These are phyloP conservation scores for Neonectria ditissima DNA, from an alignment of 2,329 filamentous ascomycete genomes.

Conservation along the genomic window DNA sequence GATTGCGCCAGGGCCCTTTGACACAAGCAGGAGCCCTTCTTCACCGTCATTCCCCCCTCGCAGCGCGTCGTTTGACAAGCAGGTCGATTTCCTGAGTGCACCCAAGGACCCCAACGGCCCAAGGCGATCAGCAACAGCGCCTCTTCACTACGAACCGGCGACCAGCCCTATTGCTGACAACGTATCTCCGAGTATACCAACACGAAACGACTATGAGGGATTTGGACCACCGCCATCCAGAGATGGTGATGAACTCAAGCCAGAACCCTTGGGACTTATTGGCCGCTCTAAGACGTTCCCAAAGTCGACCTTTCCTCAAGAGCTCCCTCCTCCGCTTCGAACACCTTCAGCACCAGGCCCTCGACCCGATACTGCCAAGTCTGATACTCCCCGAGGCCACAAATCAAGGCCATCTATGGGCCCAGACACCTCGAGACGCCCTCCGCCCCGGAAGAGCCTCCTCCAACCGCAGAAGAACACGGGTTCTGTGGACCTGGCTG, in stretches of 20 bases:
- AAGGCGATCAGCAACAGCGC: slow-evolving; percentile 23
- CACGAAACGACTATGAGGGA: slow-evolving; percentile 68
- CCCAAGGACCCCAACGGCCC: slow-evolving; percentile 22
- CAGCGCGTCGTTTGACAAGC: slow-evolving; percentile 43
- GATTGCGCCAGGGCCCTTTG: slow-evolving; percentile 76
- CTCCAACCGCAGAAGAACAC: slow-evolving; percentile 56
- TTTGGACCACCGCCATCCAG: slow-evolving; percentile 64
- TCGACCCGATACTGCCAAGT: slow-evolving; percentile 53
- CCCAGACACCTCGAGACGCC: slow-evolving; percentile 63
- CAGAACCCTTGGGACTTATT: slow-evolving; percentile 52
- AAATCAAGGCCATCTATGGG: slow-evolving; percentile 58
- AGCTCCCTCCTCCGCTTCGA: slow-evolving; percentile 54
- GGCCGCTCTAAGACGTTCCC: slow-evolving; percentile 68
- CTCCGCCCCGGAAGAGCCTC: slow-evolving; percentile 64
- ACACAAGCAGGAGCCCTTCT: slow-evolving; percentile 56
- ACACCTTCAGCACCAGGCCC: slow-evolving; percentile 62
- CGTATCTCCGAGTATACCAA: slow-evolving; percentile 55
- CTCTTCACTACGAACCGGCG: slow-evolving; percentile 27
- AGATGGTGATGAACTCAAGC: slow-evolving; percentile 53
- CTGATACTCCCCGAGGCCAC: slow-evolving; percentile 41
- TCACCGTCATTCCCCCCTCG: slow-evolving; percentile 50
- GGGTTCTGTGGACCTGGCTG: slow-evolving; percentile 65
- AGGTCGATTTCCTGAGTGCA: slow-evolving; percentile 36
- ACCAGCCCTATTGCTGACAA: slow-evolving; percentile 37
- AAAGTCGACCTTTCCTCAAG: slow-evolving; percentile 48